Conservation (phyloP, 2,329 filamentous ascomycete genomes). For the Hortaea werneckii region DNA sequence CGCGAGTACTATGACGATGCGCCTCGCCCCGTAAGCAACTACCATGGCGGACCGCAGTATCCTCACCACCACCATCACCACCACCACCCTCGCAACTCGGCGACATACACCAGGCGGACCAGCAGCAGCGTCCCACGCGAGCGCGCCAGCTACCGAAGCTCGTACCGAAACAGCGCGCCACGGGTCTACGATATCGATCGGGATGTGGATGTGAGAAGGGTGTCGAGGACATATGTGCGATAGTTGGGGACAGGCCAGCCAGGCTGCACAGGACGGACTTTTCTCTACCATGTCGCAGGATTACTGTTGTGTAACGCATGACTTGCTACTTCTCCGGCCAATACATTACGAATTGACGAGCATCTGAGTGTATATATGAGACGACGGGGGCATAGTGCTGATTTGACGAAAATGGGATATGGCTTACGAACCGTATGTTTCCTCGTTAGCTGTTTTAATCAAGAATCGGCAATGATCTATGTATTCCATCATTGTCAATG, state of each 20-base stretch:
- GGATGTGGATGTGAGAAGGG: slow-evolving; percentile 8
- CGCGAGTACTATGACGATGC: slow-evolving; percentile 4
- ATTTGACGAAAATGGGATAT: too few species aligned
- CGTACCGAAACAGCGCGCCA: slow-evolving; percentile 9
- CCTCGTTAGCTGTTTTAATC: too few species aligned
- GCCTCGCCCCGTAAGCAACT: slow-evolving; percentile 24
- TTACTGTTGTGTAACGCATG: too few species aligned
- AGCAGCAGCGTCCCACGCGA: slow-evolving; percentile 14
- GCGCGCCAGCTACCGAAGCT: slow-evolving; percentile 14
- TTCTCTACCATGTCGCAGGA: too few species aligned
- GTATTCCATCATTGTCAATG: too few species aligned
- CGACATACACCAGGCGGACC: slow-evolving; percentile 11
- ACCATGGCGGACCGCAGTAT: slow-evolving; percentile 15
- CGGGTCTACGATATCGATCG: slow-evolving; percentile 8
- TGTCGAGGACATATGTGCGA: slow-evolving; percentile 14
- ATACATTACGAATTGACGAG: too few species aligned
- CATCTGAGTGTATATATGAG: too few species aligned
- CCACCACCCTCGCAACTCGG: slow-evolving; percentile 4
- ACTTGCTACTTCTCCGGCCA: too few species aligned
- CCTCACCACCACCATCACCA: background rate
- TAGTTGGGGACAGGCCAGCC: slow-evolving; percentile 1
- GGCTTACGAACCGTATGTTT: too few species aligned
- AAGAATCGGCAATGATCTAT: too few species aligned
- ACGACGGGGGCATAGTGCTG: too few species aligned
- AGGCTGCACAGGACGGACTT: too few species aligned